phyloP scores from a whole-genome alignment of 2,329 filamentous ascomycete genomes.

The Hypoxylon sp. region DNA sequence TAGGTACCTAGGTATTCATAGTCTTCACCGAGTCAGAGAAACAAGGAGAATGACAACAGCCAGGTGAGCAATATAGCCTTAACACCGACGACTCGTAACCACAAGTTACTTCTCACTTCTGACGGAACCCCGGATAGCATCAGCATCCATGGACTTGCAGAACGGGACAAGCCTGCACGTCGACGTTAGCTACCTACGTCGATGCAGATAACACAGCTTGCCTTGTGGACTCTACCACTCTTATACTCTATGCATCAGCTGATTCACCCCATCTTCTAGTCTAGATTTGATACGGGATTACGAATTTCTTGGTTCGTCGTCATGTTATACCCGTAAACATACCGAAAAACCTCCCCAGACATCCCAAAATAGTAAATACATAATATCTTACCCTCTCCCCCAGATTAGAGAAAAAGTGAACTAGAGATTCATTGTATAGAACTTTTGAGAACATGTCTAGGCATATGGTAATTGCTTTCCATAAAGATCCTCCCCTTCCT shows the following conservation, averaged over 20 bases:
- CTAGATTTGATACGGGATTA: neutral
- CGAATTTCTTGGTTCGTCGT: neutral
- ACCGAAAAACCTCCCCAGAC: neutral
- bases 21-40: neutral
- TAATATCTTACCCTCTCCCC: slow-evolving; percentile 1
- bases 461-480: slow-evolving; percentile 1
- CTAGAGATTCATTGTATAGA: neutral
- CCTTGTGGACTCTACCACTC: neutral
- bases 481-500: too few relatives aligned
- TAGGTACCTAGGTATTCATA: neutral
- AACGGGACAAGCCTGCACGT: neutral
- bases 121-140: neutral
- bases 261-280: neutral
- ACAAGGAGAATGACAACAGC: neutral
- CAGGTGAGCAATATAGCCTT: neutral
- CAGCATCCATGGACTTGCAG: slow-evolving; percentile 1
- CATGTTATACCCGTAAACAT: neutral
- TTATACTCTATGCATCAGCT: slow-evolving; percentile 2
- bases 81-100: neutral
- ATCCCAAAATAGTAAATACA: slow-evolving; percentile 1
- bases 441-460: neutral
- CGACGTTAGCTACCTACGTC: slow-evolving; percentile 1
- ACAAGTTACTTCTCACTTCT: neutral
- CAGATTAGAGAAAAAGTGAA: neutral
- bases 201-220: neutral